Evolutionary conservation across 2,329 filamentous ascomycete genomes (phyloP).

Genomic region (Alternaria burnsii): DNA sequence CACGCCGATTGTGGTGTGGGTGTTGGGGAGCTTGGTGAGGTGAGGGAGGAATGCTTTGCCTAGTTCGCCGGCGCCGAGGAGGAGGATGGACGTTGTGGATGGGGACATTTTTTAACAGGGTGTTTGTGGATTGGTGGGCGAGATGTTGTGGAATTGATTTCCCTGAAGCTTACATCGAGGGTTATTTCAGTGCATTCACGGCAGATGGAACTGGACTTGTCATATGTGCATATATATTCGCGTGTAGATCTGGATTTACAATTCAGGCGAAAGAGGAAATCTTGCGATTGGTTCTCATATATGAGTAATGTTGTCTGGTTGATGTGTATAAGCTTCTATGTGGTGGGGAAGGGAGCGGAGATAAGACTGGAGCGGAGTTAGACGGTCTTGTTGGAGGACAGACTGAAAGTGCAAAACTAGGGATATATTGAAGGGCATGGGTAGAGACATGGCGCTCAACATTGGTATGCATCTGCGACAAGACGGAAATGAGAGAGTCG

Average conservation of each 20-base stretch:
- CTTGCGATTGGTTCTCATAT: background rate
- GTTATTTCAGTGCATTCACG: too few species aligned
- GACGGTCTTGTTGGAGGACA: background rate
- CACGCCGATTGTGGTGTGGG: constrained; percentile 63
- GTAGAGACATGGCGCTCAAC: background rate
- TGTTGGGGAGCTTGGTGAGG: constrained; percentile 59
- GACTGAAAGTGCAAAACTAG: background rate
- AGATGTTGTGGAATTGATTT: too few species aligned
- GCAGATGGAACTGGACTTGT: background rate
- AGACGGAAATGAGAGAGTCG: background rate
- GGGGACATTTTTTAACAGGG: background rate
- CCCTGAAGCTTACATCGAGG: too few species aligned
- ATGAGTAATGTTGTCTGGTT: background rate
- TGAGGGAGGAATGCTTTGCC: constrained; percentile 64
- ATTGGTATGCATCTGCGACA: accelerated
- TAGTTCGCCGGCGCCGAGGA: constrained; percentile 74
- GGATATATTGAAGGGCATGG: background rate
- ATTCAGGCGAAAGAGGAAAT: accelerated
- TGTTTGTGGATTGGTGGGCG: too few species aligned
- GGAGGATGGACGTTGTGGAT: constrained; percentile 55
- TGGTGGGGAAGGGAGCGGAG: constrained; percentile 1
- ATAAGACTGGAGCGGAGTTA: constrained; percentile 13
- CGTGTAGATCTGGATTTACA: background rate
- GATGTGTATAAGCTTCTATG: background rate
- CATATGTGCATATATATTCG: background rate